Evolutionary conservation across 208 protist genomes (phyloP).

Genomic region (Balamuthia mandrillaris): DNA sequence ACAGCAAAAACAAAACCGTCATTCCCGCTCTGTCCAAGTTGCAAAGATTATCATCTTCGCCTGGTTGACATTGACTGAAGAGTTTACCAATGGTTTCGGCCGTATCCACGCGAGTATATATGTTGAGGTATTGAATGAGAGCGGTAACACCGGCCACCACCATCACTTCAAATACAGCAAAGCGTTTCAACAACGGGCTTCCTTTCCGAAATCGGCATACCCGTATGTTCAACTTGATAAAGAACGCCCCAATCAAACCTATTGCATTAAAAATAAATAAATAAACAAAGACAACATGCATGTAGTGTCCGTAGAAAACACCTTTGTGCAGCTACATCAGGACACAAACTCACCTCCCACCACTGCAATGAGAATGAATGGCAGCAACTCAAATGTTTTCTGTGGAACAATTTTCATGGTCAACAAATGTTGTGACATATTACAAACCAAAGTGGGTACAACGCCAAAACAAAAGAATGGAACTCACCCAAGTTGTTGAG

Average conservation of each 20-base stretch:
- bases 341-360: background rate
- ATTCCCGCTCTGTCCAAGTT: background rate
- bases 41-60: background rate
- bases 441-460: too few relatives aligned
- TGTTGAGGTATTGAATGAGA: background rate
- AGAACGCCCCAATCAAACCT: background rate
- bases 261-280: too few relatives aligned
- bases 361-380: background rate
- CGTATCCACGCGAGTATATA: background rate
- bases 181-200: background rate
- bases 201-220: background rate
- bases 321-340: background rate
- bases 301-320: background rate
- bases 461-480: background rate
- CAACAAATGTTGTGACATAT: too few relatives aligned
- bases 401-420: background rate
- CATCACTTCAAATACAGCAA: background rate
- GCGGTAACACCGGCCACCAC: background rate
- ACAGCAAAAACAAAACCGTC: background rate
- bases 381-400: background rate
- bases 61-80: background rate
- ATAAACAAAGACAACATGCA: too few relatives aligned
- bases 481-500: background rate
- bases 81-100: background rate
- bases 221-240: slow-evolving; percentile 14